Base-by-base conservation (phyloP, 108 stramenopile genomes). In the Bacterosira constricta region DNA sequence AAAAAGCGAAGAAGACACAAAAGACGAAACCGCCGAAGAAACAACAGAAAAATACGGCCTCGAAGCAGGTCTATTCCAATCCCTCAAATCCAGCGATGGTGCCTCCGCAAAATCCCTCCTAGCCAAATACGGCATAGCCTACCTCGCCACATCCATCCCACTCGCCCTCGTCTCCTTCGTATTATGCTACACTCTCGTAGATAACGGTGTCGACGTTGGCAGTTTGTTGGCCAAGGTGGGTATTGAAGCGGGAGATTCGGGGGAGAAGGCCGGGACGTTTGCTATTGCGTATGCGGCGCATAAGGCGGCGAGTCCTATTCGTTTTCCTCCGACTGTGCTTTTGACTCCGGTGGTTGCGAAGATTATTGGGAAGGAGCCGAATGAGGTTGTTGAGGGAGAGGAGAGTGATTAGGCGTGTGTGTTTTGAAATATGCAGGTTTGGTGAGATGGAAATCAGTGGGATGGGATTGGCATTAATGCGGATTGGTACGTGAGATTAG, bases 241-340 rank as follows among this genome's bases (percentile, higher is more conserved):
- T 23, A 97, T 98, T 69, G 74, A 85, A 38, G 83, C 75, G 27
- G 78, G 80, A 7, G 79, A 81, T 5, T 75, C 71, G 8, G 83
- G 84, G 3, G 90, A 95, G 56, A 97, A 82, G 60, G 91, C 91
- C 0, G 95, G 96, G 21, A 98, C 96, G 32, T 83, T 94, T 56
- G 97, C 96, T 41, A 93, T 98, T 69, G 97, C 97, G 25, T 98
- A 98, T 74, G 96, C 96, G 4, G 94, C 94, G 13, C 97, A 98
- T 75, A 98, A 98, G 84, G 97, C 97, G 11, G 94, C 96, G 3
- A 93, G 91, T 72, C 97, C 97, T 6, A 96, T 98, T 42, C 90
- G 97, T 35, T 98, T 98, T 59, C 97, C 97, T 21, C 97, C 97
- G 8, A 98, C 97, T 23, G 96, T 98, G 7, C 49, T 92, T 20